These are phyloP conservation scores for Dendrobium chrysotoxum DNA, from an alignment of 106 monocot species.

Conservation along the genomic window DNA sequence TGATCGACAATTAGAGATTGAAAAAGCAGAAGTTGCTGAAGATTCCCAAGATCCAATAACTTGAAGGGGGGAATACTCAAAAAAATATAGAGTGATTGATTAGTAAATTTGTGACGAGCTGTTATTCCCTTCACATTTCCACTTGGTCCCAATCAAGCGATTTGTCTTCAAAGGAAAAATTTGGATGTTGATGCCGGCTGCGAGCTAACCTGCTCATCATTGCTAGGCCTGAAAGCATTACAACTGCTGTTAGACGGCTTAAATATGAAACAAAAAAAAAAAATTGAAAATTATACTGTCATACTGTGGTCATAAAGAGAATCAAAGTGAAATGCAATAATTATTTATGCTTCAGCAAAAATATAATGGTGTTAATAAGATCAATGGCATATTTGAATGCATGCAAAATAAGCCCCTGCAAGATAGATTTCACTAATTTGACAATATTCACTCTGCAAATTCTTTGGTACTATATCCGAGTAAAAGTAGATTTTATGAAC, in stretches of 20 bases:
- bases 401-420: no score
- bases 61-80: neutral
- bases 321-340: no score
- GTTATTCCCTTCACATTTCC: conserved; percentile 34
- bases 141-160: conserved; percentile 73
- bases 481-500: no score
- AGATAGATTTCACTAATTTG: neutral
- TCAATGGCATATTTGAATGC: no score
- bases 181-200: conserved; percentile 40
- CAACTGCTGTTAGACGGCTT: neutral
- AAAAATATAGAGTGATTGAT: no score
- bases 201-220: conserved; percentile 71
- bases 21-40: neutral
- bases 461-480: neutral
- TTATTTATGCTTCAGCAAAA: no score
- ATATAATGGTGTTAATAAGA: no score
- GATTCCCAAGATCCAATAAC: neutral
- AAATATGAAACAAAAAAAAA: neutral
- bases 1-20: neutral
- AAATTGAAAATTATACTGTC: neutral
- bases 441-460: neutral
- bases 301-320: no score
- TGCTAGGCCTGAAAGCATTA: conserved; percentile 65
- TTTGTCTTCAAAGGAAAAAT: conserved; percentile 38
- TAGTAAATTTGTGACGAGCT: neutral